A percentile compares a stretch with the other conserved stretches of the same genome.
phyloP scores from a whole-genome alignment of 2,329 filamentous ascomycete genomes.

The Fonsecaea nubica region DNA sequence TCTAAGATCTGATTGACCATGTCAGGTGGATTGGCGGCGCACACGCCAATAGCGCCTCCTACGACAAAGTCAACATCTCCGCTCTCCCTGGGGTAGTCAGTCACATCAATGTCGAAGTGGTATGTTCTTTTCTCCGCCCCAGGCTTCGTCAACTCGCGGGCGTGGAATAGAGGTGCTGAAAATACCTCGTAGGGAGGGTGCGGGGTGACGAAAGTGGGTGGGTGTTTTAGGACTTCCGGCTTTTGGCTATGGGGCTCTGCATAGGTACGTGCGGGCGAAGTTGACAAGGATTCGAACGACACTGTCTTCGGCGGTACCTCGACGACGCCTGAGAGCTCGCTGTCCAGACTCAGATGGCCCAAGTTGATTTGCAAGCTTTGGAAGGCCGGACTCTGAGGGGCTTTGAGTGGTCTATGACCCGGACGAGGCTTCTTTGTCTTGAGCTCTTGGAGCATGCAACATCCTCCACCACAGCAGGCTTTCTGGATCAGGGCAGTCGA shows the following conservation, averaged over 20 bases:
- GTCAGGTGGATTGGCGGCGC: constrained; percentile 79
- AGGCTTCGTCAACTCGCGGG: constrained; percentile 82
- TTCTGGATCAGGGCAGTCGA: constrained; percentile 65
- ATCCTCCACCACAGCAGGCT: constrained; percentile 69
- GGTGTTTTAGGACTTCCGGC: constrained; percentile 59
- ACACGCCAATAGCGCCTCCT: constrained; percentile 91
- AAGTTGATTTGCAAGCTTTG: constrained; percentile 78
- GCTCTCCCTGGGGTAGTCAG: constrained; percentile 84
- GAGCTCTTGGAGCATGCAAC: constrained; percentile 65
- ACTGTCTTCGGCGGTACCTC: constrained; percentile 78
- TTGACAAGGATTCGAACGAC: constrained; percentile 60
- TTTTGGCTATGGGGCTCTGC: constrained; percentile 18
- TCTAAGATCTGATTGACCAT: constrained; percentile 86
- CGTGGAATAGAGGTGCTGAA: constrained; percentile 82
- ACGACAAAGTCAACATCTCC: constrained; percentile 91
- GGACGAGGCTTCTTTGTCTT: constrained; percentile 54
- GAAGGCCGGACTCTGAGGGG: constrained; percentile 85
- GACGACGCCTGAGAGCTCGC: constrained; percentile 71
- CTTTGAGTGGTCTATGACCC: constrained; percentile 55
- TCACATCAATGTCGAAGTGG: constrained; percentile 96
- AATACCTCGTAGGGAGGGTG: constrained; percentile 93
- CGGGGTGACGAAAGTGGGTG: constrained; percentile 88
- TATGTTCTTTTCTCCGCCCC: constrained; percentile 97
- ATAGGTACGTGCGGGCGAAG: constrained; percentile 20
- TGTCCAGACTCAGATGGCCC: constrained; percentile 72